Percentiles rank a stretch among this genome's conserved stretches.
phyloP scores from a whole-genome alignment of 805 yeast species.

The Myxozyma neotropica region DNA sequence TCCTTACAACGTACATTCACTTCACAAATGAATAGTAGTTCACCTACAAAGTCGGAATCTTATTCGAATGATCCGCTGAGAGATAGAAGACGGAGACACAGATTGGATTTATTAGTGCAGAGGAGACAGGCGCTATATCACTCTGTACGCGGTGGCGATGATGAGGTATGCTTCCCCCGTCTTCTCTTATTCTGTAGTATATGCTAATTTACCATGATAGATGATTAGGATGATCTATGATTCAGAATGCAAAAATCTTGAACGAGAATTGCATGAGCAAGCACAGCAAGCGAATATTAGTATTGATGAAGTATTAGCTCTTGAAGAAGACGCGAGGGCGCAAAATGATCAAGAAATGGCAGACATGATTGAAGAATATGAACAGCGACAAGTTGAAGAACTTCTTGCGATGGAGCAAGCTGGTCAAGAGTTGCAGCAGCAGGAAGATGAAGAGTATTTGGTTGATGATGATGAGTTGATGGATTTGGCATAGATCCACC shows the following conservation, averaged over 20 bases:
- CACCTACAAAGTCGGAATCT: not conserved
- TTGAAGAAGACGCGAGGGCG: slow-evolving; percentile 12
- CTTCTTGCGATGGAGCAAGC: not conserved
- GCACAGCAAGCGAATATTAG: not conserved
- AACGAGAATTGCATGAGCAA: slow-evolving; percentile 3
- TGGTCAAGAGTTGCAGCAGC: not conserved
- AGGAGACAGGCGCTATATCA: slow-evolving; percentile 16
- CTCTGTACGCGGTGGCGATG: slow-evolving; percentile 30
- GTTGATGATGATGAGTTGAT: not conserved
- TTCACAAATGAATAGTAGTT: slow-evolving; percentile 8
- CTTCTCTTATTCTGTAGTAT: not conserved
- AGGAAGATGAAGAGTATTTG: not conserved
- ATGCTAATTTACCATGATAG: not conserved
- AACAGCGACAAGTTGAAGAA: not conserved
- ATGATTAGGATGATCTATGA: not conserved
- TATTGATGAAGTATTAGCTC: slow-evolving; percentile 14
- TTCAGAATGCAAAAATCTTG: not conserved
- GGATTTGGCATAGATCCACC: not conserved
- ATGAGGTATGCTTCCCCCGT: slow-evolving; percentile 11
- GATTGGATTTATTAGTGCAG: slow-evolving; percentile 3
- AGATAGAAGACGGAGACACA: slow-evolving; percentile 12
- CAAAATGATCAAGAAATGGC: slow-evolving; percentile 10
- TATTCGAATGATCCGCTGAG: slow-evolving; percentile 16
- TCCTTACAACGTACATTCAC: slow-evolving; percentile 21
- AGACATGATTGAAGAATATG: not conserved